These are phyloP conservation scores for Psilocybe sp. DNA, from an alignment of 768 basidiomycete genomes.

Conservation along the genomic window DNA sequence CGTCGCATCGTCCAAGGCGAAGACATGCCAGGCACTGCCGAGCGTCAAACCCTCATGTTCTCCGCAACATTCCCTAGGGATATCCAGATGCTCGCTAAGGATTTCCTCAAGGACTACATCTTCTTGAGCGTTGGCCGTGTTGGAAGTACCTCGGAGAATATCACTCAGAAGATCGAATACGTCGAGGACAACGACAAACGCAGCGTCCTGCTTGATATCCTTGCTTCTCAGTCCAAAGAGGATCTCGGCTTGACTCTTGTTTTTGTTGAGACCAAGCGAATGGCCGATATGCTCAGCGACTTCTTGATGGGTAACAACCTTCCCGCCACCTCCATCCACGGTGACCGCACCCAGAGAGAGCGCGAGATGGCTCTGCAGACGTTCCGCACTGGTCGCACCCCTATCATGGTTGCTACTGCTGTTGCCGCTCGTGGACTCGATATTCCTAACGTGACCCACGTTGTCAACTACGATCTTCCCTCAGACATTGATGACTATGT, in stretches of 20 bases:
- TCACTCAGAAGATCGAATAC: conserved; percentile 98
- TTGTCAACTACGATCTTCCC: conserved; percentile 97
- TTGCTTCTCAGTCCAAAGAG: conserved; percentile 70
- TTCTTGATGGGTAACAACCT: conserved; percentile 83
- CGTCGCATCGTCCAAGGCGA: conserved; percentile 96
- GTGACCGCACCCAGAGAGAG: conserved; percentile 96
- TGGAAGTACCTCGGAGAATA: conserved; percentile 98
- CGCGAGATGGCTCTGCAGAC: conserved; percentile 94
- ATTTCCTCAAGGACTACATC: conserved; percentile 97
- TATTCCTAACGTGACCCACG: conserved; percentile 98
- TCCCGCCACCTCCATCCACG: conserved; percentile 95
- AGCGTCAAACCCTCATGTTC: conserved; percentile 99
- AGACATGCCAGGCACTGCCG: conserved; percentile 92
- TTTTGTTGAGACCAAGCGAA: conserved; percentile 99
- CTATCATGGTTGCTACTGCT: conserved; percentile 96
- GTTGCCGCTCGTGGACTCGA: conserved; percentile 99
- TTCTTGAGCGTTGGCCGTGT: conserved; percentile 99
- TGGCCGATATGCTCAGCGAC: conserved; percentile 98
- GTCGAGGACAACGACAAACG: conserved; percentile 98
- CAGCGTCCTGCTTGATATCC: conserved; percentile 91
- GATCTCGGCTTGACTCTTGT: conserved; percentile 81
- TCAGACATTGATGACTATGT: conserved; percentile 99
- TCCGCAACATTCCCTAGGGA: conserved; percentile 99
- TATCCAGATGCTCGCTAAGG: conserved; percentile 94
- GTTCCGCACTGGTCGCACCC: conserved; percentile 93